Percentiles rank a stretch among this genome's conserved stretches.
Evolutionary conservation across 1,284 basidiomycete genomes (phyloP).

Genomic region (Singerocomus inundabilis): DNA sequence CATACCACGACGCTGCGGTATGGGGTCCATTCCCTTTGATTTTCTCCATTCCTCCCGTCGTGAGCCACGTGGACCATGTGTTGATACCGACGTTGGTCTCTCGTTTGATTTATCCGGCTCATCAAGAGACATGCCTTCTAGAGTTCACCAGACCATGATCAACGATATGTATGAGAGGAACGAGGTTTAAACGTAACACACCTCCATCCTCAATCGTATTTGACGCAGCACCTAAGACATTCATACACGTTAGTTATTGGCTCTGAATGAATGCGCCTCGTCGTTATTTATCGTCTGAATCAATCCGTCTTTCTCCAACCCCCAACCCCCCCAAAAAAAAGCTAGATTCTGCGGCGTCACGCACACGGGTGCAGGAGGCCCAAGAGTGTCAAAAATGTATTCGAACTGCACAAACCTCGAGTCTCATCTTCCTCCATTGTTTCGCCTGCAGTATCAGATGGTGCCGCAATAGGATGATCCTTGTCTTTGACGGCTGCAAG

Average conservation of each 20-base stretch:
- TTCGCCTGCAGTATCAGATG: conserved; percentile 39
- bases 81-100: conserved; percentile 53
- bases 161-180: background rate
- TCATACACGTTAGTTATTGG: conserved; percentile 18
- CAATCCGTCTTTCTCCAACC: background rate
- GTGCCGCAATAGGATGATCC: conserved; percentile 36
- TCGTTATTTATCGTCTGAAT: background rate
- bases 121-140: conserved; percentile 60
- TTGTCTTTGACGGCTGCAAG: conserved; percentile 52
- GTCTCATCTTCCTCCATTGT: conserved; percentile 34
- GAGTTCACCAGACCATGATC: conserved; percentile 11
- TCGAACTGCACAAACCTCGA: conserved; percentile 59
- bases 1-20: conserved; percentile 51
- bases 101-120: conserved; percentile 22
- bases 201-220: conserved; percentile 23
- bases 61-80: conserved; percentile 70
- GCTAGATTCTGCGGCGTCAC: conserved; percentile 55
- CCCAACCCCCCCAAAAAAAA: conserved; percentile 11
- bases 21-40: conserved; percentile 64
- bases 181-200: conserved; percentile 20
- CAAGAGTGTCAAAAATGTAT: conserved; percentile 35
- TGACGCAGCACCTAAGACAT: conserved; percentile 18
- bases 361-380: conserved; percentile 49
- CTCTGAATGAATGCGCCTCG: background rate
- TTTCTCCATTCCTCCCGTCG: conserved; percentile 71